Base-by-base conservation (phyloP, 2,329 filamentous ascomycete species). In the Davidsoniella eucalypti region DNA sequence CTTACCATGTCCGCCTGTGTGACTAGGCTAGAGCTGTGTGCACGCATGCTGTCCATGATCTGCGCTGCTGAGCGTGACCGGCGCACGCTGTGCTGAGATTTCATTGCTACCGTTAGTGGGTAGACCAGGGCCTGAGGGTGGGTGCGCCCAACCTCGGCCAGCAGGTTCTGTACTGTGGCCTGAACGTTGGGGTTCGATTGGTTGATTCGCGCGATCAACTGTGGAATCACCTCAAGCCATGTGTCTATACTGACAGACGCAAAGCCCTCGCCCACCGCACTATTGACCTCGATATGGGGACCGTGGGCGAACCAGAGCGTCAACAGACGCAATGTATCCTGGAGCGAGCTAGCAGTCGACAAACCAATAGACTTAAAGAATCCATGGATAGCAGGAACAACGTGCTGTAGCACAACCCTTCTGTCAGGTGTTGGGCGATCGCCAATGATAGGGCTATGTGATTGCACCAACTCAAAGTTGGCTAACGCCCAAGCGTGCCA, bases 401-500 rank as follows among this genome's bases (percentile, higher is more conserved):
- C 90, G 62, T 98, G 85, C 55, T 90, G 84, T 50, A 83, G 75
- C 23, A 95, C 72, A 58, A 85, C 76, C 46, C 75, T 73, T 38
- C 80, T 76, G 52, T 83, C 82, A 38, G 78, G 55, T 2, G 56
- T 41, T 17, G 39, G 44, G 4, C 52, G 43, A 66, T 55, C 53
- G 57, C 59, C 61, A 61, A 39, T 59, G 5, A 55, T 55, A 1
- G 61, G 58, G 29, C 61, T 56, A 1, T 60, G 60, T 7, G 81
- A 77, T 58, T 92, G 94, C 37, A 96, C 88, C 52, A 98, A 92
- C 65, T 99, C 90, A 59, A 98, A 99, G 64, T 98, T 99, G 49
- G 92, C 90, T 55, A 98, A 67, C 9, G 92, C 93, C 90, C 92
- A 99, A 0, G 92, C 85, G 65, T 99, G 92, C 92, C 92, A 99